Evolutionary conservation across 495 filamentous ascomycete species (phyloP), one percentile per base, ranked within the genome.

Genomic region (Penicillium pancosmium): DNA sequence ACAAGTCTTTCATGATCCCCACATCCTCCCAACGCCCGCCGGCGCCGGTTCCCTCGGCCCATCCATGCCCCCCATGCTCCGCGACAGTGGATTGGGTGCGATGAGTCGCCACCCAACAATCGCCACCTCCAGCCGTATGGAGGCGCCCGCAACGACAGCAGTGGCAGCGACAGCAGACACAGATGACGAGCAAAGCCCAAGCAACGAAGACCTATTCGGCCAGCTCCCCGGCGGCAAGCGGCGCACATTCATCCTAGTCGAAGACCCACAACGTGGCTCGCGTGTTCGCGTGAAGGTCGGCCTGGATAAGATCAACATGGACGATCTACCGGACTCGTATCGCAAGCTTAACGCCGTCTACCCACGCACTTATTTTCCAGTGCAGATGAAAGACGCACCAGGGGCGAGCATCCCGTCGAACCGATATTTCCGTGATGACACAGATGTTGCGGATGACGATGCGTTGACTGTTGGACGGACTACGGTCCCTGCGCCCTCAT

Each of bases 231-330:
- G 91, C 53, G 85, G 86, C 52, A 97, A 95, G 73, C 90, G 88
- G 54, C 88, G 93, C 62, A 98, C 96, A 71, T 98, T 98, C 70
- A 96, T 98, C 63, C 84, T 97, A 4, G 92, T 98, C 21, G 91
- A 97, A 59, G 94, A 98, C 71, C 83, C 81, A 15, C 88, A 90
- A 51, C 88, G 91, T 49, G 85, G 86, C 41, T 82, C 82, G 33
- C 87, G 92, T 48, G 85, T 96, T 9, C 86, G 94, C 6, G 92
- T 97, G 38, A 87, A 91, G 56, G 91, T 97, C 34, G 91, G 87
- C 61, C 83, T 98, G 23, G 91, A 97, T 56, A 83, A 85, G 16
- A 91, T 97, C 53, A 87, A 96, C 59, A 93, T 94, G 74, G 85
- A 91, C 61, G 93, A 97, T 70, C 92, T 97, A 59, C 93, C 92